Conservation (phyloP, 768 basidiomycete genomes). For the Epithele typhae region DNA sequence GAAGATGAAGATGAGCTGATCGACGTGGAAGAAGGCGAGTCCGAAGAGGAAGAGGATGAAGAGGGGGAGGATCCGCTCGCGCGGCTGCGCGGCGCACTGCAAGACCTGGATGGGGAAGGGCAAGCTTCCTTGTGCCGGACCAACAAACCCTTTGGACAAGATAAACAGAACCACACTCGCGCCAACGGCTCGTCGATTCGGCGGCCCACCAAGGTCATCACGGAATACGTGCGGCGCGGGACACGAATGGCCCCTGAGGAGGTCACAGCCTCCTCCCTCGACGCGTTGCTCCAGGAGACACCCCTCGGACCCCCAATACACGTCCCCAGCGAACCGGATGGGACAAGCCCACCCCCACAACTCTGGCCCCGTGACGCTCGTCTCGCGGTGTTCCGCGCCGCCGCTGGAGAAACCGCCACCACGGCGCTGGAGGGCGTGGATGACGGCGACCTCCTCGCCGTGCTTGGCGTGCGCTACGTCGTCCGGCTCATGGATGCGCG, state of each 20-base stretch:
- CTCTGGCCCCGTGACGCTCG: conserved; percentile 47
- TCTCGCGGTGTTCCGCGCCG: conserved; percentile 50
- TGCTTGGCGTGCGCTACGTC: conserved; percentile 63
- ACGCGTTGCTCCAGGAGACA: conserved; percentile 39
- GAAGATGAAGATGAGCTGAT: conserved; percentile 58
- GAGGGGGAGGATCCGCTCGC: conserved; percentile 59
- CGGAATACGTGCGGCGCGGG: conserved; percentile 68
- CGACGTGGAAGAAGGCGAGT: conserved; percentile 32
- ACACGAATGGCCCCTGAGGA: conserved; percentile 57
- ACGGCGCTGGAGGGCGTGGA: conserved; percentile 43
- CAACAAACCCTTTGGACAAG: conserved; percentile 33
- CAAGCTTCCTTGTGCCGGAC: too few relatives aligned
- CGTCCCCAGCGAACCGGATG: too few relatives aligned
- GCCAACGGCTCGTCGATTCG: not conserved
- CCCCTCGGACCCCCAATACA: too few relatives aligned
- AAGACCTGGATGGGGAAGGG: conserved; percentile 48
- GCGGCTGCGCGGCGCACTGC: conserved; percentile 62
- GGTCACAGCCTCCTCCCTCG: conserved; percentile 46
- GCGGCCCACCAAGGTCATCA: conserved; percentile 29
- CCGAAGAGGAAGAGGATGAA: conserved; percentile 21
- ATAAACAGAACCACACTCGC: conserved; percentile 5
- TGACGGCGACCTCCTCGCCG: conserved; percentile 40
- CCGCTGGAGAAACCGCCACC: conserved; percentile 52
- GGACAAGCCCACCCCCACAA: too few relatives aligned
- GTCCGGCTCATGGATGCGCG: conserved; percentile 45